Conservation (phyloP, 768 basidiomycete genomes). For the Boletus speciosus region DNA sequence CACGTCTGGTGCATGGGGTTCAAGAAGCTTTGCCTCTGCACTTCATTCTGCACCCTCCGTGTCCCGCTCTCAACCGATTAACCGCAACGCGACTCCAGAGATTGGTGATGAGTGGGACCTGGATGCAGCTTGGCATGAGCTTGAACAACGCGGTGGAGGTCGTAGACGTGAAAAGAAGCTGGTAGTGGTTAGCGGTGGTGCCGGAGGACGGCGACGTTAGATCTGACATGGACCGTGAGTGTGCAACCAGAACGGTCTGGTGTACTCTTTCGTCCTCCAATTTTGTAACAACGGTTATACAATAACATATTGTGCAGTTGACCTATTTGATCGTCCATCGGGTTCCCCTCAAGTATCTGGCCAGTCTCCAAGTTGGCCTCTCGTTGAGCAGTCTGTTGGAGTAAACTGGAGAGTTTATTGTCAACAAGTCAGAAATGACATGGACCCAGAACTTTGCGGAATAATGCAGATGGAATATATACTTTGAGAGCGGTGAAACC, state of each 20-base stretch:
- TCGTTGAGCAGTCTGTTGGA: too few relatives aligned
- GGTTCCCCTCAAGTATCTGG: not conserved
- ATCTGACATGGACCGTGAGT: not conserved
- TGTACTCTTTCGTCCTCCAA: constrained; percentile 2
- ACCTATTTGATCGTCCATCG: not conserved
- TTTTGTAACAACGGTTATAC: constrained; percentile 14
- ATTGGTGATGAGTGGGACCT: constrained; percentile 70
- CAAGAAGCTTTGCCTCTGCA: constrained; percentile 78
- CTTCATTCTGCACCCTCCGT: constrained; percentile 50
- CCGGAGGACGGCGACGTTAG: constrained; percentile 48
- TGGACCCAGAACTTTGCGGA: too few relatives aligned
- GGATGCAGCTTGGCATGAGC: constrained; percentile 77
- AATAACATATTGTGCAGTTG: not conserved
- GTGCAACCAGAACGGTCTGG: not conserved
- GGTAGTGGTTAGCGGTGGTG: constrained; percentile 69
- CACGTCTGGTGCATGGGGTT: constrained; percentile 67
- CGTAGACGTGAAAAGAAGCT: constrained; percentile 62
- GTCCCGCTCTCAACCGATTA: constrained; percentile 41
- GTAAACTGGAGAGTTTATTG: too few relatives aligned
- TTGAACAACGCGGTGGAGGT: constrained; percentile 55
- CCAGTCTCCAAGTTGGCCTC: not conserved
- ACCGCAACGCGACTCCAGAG: constrained; percentile 26
- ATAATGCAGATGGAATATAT: too few relatives aligned
- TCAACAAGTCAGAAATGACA: too few relatives aligned
- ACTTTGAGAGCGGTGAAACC: too few relatives aligned